Evolutionary conservation across 345 rosid genomes (phyloP), one percentile per base, ranked within the genome.

Genomic region (Mercurialis annua): DNA sequence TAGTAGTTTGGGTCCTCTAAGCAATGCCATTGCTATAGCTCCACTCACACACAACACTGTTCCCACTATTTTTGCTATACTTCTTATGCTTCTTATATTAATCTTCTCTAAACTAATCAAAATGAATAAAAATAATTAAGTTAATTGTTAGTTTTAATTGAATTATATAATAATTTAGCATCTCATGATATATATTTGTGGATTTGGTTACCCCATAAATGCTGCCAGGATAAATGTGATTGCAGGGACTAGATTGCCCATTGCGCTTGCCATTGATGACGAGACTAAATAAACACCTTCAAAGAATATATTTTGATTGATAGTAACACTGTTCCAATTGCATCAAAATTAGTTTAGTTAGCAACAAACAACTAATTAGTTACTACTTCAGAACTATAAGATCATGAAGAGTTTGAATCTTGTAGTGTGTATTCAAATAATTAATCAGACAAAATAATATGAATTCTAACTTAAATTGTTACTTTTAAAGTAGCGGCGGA

Each of bases 1-100:
- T 26, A 89, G 77, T 47, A 92, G 80, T 80, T 89, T 87, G 24
- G 86, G 85, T 48, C 98, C 96, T 67, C 81, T 77, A 29, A 92
- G 80, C 65, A 92, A 67, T 23, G 88, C 83, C 92, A 89, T 89
- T 24, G 79, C 71, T 50, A 78, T 56, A 2, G 97, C 95, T 71
- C 92, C 96, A 15, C 77, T 52, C 1, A 89, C 89, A 68, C 88
- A 84, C 16, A 85, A 9, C 38, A 76, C 36, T 0, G 96, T 92
- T 55, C 96, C 98, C 12, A 40, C 40, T 20, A 89, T 72, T 78
- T 92, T 92, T 2, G 90, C 89, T 20, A 81, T 33, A 59, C 93
- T 83, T 78, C 90, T 80, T 38, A 56, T 17, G 73, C 86, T 80
- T 75, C 79, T 21, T 14, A 83, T 36, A 15, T 83, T 71, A 48